Evolutionary conservation across 202 grass and related monocot species (phyloP), one percentile per base, ranked within the genome.

Genomic region (Setaria italica): DNA sequence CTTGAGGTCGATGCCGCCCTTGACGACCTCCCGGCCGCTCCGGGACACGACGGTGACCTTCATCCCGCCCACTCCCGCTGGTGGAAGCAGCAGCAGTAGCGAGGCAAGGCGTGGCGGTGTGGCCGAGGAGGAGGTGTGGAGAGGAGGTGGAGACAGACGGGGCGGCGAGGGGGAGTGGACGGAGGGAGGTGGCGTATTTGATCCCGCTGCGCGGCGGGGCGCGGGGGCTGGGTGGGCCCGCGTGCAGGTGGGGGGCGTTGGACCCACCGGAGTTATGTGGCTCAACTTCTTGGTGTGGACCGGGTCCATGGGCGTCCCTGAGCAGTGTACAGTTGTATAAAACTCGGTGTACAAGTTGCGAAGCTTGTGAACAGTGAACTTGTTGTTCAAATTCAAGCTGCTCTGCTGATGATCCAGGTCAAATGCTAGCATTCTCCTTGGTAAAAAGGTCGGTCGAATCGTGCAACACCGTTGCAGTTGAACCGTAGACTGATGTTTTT

Each of bases 21-120:
- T 94, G 90, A 97, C 86, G 42, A 94, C 45, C 90, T 97, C 94
- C 67, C 92, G 87, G 66, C 94, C 92, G 56, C 88, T 97, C n/a
- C 92, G 94, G 68, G 94, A 90, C 82, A 92, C 90, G 25, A 97
- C 82, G 17, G 69, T 45, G 10, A 94, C 94, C 92, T 92, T 97
- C 94, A 94, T 97, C 67, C 63, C 84, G 46, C 16, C 41, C 11
- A 17, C 30, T 1, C 51, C 32, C 43, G 32, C 9, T 20, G 67
- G 8, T 9, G 29, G 65, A 2, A 3, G 53, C 7, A 11, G 49
- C 19, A 32, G 56, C 42, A n/a, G 63, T 14, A 17, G 60, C 9
- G 3, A 29, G 32, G 65, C 45, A 4, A 69, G n/a, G 12, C 32
- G 3, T 50, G 48, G 48, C 12, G 48, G 13, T 50, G 48, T 39